Base-by-base conservation (phyloP, 768 basidiomycete genomes). In the Calocybe gangraenosa region DNA sequence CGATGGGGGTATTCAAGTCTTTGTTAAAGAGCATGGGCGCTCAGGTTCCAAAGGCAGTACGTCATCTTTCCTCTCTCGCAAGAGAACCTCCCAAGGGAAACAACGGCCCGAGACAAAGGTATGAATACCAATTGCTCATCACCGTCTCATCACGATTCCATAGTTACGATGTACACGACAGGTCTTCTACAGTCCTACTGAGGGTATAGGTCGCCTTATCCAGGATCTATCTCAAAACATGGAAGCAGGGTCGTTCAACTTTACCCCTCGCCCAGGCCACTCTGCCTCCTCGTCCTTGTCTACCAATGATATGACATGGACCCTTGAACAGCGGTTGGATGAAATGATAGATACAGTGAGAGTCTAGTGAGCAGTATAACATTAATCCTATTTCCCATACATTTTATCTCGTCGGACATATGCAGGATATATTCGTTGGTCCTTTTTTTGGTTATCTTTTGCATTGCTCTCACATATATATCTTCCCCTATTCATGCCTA, bases 71-170 rank as follows among this genome's bases (percentile, higher is more conserved):
- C 60, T 79, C 45, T 76, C 82, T 15, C 79, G 80, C 48, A 84
- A 77, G 67, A 84, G 79, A 58, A 46, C 66, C 49, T 11, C 5
- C 5, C 72, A 75, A 64, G 72, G 71, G 59, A 74, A 78, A 57
- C 63, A 67, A 53, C 78, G 84, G 39, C 89, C 90, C 51, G 89
- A 92, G 60, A 92, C 90, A 25, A 91, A 91, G 79, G 89, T 86
- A 63, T 50, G 70, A 62, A 56, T 46, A 44, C 43, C 37, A 7
- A n/a, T 25, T 38, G 35, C 54, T 36, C 30, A 44, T 47, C 44
- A 50, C 48, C 46, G 35, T 19, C 42, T 50, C 52, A 51, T 46
- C 33, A 45, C 30, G 45, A 40, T 55, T 56, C 58, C 65, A 58
- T 67, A 57, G 52, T 55, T 52, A 56, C 61, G 56, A 45, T 52